Base-by-base conservation (phyloP, 2,329 filamentous ascomycete genomes). In the Fusarium stilboides region DNA sequence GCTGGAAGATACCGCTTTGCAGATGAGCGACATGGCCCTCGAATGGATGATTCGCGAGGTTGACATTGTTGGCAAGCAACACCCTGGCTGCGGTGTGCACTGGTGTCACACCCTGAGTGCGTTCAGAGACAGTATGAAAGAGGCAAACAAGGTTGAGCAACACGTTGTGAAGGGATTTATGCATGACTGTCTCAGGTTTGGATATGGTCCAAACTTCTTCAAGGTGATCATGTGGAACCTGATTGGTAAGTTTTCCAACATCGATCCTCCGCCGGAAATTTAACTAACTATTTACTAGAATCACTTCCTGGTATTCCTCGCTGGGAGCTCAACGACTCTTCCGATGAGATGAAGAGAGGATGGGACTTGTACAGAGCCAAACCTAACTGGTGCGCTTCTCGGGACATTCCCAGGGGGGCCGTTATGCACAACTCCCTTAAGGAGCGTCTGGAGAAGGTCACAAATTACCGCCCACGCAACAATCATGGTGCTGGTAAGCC, bases 41-140 rank as follows among this genome's bases (percentile, higher is more conserved):
- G 80, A 80, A 5, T 86, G 85, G 85, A 87, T 87, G 85, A 81
- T 86, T 22, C 78, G 80, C 3, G 84, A 86, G 64, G 74, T 85
- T 9, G 77, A 81, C 64, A 72, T 79, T 2, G 76, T 82, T 0
- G 79, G 78, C 6, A 22, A 73, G 5, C 43, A 57, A 13, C 74
- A 82, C 50, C 72, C 0, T 15, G 42, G 17, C 1, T 24, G 75
- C 2, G 72, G 72, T 0, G 71, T 82, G n/a, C 74, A 78, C 43
- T 83, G 80, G 79, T 75, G 72, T 6, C 54, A 75, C 17, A 77
- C 66, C 10, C 49, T 76, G 1, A 43, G 74, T 1, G 65, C 70
- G 3, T 82, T 81, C 71, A 77, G 77, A 57, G 49, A 47, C 3
- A 55, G 64, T 3, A 80, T 79, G 60, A 51, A 73, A 74, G 59